Percentiles rank a stretch among this genome's conserved stretches.
These are phyloP conservation scores for Fusarium heterosporum DNA, from an alignment of 2,329 filamentous ascomycete genomes.

Conservation along the genomic window DNA sequence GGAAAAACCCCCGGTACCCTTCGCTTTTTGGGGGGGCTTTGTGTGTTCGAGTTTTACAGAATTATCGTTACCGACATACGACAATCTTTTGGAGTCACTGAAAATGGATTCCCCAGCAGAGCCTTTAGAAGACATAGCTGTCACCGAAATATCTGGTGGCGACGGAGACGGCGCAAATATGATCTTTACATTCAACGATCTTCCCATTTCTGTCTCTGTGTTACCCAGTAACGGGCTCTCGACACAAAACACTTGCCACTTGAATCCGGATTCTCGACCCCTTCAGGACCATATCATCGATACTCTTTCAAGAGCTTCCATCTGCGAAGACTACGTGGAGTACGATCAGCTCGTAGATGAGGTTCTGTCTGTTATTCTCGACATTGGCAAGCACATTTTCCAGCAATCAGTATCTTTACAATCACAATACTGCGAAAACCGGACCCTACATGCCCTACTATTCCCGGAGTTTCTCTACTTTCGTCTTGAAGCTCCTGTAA, in stretches of 20 bases:
- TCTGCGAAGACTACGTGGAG: neutral
- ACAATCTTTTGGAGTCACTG: too few relatives aligned
- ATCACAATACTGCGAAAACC: accelerated
- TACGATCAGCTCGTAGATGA: neutral
- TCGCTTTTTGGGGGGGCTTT: too few relatives aligned
- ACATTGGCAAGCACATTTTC: neutral
- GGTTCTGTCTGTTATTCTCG: neutral
- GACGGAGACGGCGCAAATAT: too few relatives aligned
- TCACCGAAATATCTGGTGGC: too few relatives aligned
- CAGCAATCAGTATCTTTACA: accelerated
- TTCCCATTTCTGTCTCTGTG: too few relatives aligned
- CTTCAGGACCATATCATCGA: neutral
- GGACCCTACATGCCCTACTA: neutral
- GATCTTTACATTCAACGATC: too few relatives aligned
- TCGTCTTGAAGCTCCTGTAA: accelerated
- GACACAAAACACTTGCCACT: neutral
- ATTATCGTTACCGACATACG: too few relatives aligned
- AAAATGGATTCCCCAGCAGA: too few relatives aligned
- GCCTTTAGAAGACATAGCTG: too few relatives aligned
- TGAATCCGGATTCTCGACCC: neutral
- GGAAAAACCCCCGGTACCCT: too few relatives aligned
- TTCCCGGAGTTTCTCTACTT: neutral
- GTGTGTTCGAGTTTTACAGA: too few relatives aligned
- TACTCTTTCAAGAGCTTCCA: accelerated
- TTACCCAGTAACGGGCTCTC: too few relatives aligned